phyloP scores from a whole-genome alignment of 2,329 filamentous ascomycete genomes.

The Teratosphaeriaceae sp. region DNA sequence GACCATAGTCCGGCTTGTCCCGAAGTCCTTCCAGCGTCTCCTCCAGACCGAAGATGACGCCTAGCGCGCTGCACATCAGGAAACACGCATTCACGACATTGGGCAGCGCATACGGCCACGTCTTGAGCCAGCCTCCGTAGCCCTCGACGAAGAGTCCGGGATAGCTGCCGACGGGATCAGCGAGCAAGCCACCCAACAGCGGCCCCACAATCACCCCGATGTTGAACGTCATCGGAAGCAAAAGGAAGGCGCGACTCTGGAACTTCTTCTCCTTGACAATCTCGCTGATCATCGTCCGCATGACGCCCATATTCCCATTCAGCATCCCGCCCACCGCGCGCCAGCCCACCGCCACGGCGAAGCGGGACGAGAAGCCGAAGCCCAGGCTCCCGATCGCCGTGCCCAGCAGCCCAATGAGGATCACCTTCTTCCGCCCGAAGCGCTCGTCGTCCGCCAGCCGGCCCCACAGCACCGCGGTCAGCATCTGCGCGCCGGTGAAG shows the following conservation, averaged over 20 bases:
- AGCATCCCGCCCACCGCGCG: constrained; percentile 59
- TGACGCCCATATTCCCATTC: constrained; percentile 68
- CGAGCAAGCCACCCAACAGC: constrained; percentile 59
- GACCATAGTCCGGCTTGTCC: constrained; percentile 35
- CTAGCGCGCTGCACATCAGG: constrained; percentile 48
- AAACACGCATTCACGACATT: constrained; percentile 60
- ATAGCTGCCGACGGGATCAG: constrained; percentile 58
- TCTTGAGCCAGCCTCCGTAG: constrained; percentile 56
- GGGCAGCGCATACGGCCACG: constrained; percentile 63
- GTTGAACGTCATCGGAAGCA: constrained; percentile 64
- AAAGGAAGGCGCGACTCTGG: constrained; percentile 49
- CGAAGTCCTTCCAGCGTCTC: constrained; percentile 45
- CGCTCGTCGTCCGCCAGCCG: constrained; percentile 57
- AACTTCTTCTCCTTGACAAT: constrained; percentile 63
- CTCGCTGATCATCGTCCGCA: constrained; percentile 68
- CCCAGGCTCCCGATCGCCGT: constrained; percentile 60
- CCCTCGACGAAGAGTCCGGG: constrained; percentile 58
- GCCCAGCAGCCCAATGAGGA: constrained; percentile 69
- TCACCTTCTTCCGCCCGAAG: constrained; percentile 66
- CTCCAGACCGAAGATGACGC: constrained; percentile 59
- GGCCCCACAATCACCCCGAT: constrained; percentile 43
- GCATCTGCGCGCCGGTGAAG: constrained; percentile 75
- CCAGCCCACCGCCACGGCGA: constrained; percentile 57
- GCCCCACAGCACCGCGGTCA: constrained; percentile 80
- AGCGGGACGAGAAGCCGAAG: constrained; percentile 62